Percentiles rank a stretch among this genome's conserved stretches.
phyloP scores from a whole-genome alignment of 192 early-diverging fungal species.

The Powellomyces hirtus region DNA sequence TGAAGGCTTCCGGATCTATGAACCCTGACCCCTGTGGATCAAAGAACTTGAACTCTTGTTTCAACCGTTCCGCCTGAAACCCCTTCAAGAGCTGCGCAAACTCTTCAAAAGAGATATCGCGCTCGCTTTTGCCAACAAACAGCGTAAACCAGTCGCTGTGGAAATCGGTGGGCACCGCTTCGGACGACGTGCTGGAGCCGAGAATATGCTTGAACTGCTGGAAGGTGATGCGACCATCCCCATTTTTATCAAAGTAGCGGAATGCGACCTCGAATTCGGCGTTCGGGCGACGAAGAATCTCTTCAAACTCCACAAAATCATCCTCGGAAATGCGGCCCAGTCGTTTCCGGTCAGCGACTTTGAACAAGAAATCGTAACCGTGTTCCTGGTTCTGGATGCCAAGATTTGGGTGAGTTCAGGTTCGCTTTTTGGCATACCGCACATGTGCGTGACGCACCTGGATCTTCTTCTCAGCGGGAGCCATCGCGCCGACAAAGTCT shows the following conservation, averaged over 20 bases:
- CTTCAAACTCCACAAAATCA: conserved; percentile 65
- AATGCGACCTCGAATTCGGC: conserved; percentile 74
- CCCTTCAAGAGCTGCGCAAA: conserved; percentile 70
- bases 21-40: conserved; percentile 63
- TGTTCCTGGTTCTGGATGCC: conserved; percentile 55
- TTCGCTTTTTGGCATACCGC: no score
- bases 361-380: conserved; percentile 59
- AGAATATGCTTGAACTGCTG: conserved; percentile 69
- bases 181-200: conserved; percentile 42
- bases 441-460: no score
- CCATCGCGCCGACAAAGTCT: not conserved
- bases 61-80: conserved; percentile 66
- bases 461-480: not conserved
- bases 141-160: conserved; percentile 73
- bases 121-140: conserved; percentile 56
- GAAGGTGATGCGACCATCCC: conserved; percentile 60
- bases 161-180: conserved; percentile 66
- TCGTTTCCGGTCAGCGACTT: conserved; percentile 50
- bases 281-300: conserved; percentile 60
- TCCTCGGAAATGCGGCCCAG: conserved; percentile 23
- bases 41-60: conserved; percentile 69
- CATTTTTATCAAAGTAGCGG: conserved; percentile 60
- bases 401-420: no score
- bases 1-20: conserved; percentile 59
- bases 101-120: conserved; percentile 65